A percentile compares a stretch with the other conserved stretches of the same genome.
These are phyloP conservation scores for Calonectria crousiana DNA, from an alignment of 2,329 filamentous ascomycete species.

Conservation along the genomic window DNA sequence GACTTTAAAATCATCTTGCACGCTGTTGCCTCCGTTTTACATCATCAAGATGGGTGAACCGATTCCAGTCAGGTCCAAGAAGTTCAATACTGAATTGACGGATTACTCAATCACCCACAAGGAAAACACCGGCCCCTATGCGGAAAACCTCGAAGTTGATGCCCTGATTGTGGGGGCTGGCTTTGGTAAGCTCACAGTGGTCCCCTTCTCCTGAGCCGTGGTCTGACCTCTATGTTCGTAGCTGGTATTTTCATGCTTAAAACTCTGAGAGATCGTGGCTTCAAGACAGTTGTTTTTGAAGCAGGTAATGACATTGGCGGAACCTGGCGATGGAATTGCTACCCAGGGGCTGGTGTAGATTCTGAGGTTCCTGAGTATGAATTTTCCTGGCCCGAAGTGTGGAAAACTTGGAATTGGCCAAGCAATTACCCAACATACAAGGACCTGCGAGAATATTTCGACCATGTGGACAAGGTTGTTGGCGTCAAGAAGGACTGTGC, in stretches of 20 bases:
- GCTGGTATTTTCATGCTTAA: conserved; percentile 65
- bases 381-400: conserved; percentile 64
- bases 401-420: conserved; percentile 69
- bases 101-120: conserved; percentile 51
- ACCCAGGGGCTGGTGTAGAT: conserved; percentile 67
- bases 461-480: conserved; percentile 67
- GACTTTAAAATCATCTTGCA: neutral
- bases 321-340: conserved; percentile 69
- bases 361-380: conserved; percentile 66
- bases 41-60: conserved; percentile 36
- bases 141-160: conserved; percentile 58
- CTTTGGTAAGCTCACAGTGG: conserved; percentile 48
- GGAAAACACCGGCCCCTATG: conserved; percentile 53
- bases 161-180: conserved; percentile 60
- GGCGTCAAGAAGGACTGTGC: conserved; percentile 67
- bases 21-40: neutral
- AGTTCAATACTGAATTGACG: conserved; percentile 56
- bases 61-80: conserved; percentile 44
- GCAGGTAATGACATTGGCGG: conserved; percentile 64
- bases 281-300: conserved; percentile 64
- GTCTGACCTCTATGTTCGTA: conserved; percentile 11
- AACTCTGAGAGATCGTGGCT: conserved; percentile 62
- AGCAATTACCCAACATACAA: conserved; percentile 63
- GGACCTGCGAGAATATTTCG: conserved; percentile 69
- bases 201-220: neutral